Evolutionary conservation across 106 monocot species (phyloP), one percentile per base, ranked within the genome.

Genomic region (Phalaenopsis aphrodite): DNA sequence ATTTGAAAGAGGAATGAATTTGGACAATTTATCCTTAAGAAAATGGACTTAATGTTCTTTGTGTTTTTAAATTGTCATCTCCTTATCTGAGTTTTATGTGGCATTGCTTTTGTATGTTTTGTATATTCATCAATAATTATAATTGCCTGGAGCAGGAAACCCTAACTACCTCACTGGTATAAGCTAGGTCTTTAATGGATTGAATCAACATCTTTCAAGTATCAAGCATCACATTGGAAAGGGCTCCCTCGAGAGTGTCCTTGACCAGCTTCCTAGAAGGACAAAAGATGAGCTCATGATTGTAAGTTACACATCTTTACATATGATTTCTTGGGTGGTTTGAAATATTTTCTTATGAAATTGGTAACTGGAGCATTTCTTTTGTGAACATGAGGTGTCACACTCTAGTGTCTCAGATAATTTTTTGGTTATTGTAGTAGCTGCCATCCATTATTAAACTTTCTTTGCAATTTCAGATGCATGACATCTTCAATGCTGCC

Each of bases 171-270:
- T 93, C 82, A 88, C 78, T 89, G 82, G 80, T 90, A 61, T 90
- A 83, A 75, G 88, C 86, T 90, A 99, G 98, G 89, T 92, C 85
- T 83, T 99, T 66, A 88, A 85, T 87, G 91, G 88, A 79, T 86
- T 99, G 84, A 99, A 87, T 79, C 92, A 94, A 56, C 86, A 93
- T 79, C 82, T 99, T 81, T 94, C 98, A 66, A 94, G 98, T 81
- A 88, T 86, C 72, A 99, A 94, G 83, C 85, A 88, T 81, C 87
- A 89, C 80, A 55, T 91, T 61, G 94, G 90, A 68, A 94, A 90
- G 89, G 89, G 84, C 78, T 85, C 91, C 66, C 91, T 91, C 21
- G 93, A 93, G 78, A 91, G 88, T 39, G 78, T 90, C 58, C 92
- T 99, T 76, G 94, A 88, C 78, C 85, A 76, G 77, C 79, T 98